Base-by-base conservation (phyloP, 805 yeast genomes). In the Debaryomyces castellii region DNA sequence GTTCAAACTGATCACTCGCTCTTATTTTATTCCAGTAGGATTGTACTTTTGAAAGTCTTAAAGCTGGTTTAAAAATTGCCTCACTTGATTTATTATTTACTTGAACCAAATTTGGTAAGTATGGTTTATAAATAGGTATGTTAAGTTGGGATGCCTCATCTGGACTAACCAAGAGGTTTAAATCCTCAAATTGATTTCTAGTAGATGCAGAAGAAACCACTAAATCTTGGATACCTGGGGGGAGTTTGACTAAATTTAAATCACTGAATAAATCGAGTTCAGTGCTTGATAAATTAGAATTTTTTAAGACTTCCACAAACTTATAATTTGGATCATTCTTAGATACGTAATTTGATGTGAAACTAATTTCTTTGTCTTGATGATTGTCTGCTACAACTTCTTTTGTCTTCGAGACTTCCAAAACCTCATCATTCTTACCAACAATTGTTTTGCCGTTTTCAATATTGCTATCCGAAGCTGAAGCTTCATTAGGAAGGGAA, bases 201-300 rank as follows among this genome's bases (percentile, higher is more conserved):
- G 64, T 60, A 1, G 75, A 63, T 3, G 71, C 60, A 45, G 63
- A 71, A 0, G 73, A 65, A n/a, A 71, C 52, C 3, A 69, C 64
- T 40, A 71, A 62, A 47, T 68, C 70, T 51, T 73, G 77, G 20
- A 73, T 63, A 8, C 77, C 77, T 9, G 76, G 71, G 4, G 77
- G 76, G 18, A 67, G 48, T 40, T 52, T 63, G 18, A 64, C 54
- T 41, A 73, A 60, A 43, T 60, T 59, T 39, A 55, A 38, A 51
- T 72, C 73, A 25, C 68, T 58, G 48, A 71, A 71, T 27, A 73
- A 50, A 23, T 58, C 64, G 18, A 58, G 41, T 47, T 73, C 77
- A 4, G 51, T 51, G 10, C 55, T 54, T 1, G 69, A 53, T 33
- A 72, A 53, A 2, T 57, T 44, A 0, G 75, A 67, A 45, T 61